Percentiles rank a stretch among this genome's conserved stretches.
phyloP scores from a whole-genome alignment of 768 basidiomycete genomes.

The Boletales sp. region DNA sequence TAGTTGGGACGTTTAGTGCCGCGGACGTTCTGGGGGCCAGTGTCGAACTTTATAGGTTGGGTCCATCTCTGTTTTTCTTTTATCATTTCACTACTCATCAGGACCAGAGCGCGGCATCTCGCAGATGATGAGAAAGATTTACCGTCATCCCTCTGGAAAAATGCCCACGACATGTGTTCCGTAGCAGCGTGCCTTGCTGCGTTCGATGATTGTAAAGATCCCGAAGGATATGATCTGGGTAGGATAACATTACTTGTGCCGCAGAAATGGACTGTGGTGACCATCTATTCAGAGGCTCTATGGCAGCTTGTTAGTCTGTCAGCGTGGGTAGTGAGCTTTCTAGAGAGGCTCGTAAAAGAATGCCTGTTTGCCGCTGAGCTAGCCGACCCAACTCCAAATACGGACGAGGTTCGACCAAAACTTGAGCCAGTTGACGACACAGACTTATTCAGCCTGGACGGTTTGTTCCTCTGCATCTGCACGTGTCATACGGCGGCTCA shows the following conservation, averaged over 20 bases:
- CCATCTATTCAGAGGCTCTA: constrained; percentile 47
- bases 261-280: constrained; percentile 4
- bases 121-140: constrained; percentile 36
- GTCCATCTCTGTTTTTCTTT: background rate
- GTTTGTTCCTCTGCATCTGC: constrained; percentile 25
- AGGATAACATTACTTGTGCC: background rate
- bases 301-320: constrained; percentile 70
- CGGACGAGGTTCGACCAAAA: constrained; percentile 17
- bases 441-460: constrained; percentile 18
- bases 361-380: constrained; percentile 37
- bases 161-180: constrained; percentile 66
- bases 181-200: constrained; percentile 56
- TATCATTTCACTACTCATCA: constrained; percentile 14
- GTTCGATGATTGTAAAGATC: constrained; percentile 65
- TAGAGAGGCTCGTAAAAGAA: constrained; percentile 60
- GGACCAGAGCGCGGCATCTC: constrained; percentile 30
- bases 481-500: constrained; percentile 39
- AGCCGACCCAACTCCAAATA: constrained; percentile 8
- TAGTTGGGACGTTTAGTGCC: constrained; percentile 37
- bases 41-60: constrained; percentile 36
- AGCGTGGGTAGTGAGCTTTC: constrained; percentile 57
- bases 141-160: constrained; percentile 49
- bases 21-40: constrained; percentile 50
- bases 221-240: constrained; percentile 64
- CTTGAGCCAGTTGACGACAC: constrained; percentile 27